Conservation (phyloP, 805 yeast genomes). For the Nakazawaea holstii region DNA sequence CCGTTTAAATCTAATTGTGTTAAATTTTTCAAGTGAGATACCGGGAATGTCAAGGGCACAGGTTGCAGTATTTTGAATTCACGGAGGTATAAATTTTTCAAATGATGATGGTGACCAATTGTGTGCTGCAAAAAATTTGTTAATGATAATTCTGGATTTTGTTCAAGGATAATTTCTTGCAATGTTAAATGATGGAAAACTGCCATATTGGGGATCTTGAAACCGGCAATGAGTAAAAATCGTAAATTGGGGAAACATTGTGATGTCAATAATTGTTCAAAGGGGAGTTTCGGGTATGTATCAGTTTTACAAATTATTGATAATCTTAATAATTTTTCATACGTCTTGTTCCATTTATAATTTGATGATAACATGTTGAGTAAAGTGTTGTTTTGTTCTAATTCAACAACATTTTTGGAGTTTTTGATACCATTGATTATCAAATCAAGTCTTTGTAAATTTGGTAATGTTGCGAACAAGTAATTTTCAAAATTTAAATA, state of each 20-base stretch:
- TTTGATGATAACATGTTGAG: not conserved
- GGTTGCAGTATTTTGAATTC: not conserved
- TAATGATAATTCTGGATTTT: slow-evolving; percentile 1
- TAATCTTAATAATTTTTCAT: not conserved
- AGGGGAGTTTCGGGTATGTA: not conserved
- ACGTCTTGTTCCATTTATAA: not conserved
- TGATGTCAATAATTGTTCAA: not conserved
- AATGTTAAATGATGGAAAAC: not conserved
- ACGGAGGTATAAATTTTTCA: slow-evolving; percentile 1
- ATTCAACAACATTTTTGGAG: not conserved
- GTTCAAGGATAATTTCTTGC: not conserved
- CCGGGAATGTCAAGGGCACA: not conserved
- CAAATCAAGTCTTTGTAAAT: not conserved
- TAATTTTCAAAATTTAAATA: slow-evolving; percentile 1
- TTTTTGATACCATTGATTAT: not conserved
- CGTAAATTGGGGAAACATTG: slow-evolving; percentile 1
- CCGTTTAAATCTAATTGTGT: slow-evolving; percentile 6
- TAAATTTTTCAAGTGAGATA: not conserved
- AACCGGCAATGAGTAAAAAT: not conserved
- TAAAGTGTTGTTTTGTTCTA: not conserved
- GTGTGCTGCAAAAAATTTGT: not conserved
- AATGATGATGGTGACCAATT: not conserved
- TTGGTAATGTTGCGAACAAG: slow-evolving; percentile 1
- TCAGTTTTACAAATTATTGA: not conserved
- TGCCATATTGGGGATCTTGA: not conserved